Evolutionary conservation across 805 yeast genomes (phyloP), one percentile per base, ranked within the genome.

Genomic region (Teunomyces lycoperdinae): DNA sequence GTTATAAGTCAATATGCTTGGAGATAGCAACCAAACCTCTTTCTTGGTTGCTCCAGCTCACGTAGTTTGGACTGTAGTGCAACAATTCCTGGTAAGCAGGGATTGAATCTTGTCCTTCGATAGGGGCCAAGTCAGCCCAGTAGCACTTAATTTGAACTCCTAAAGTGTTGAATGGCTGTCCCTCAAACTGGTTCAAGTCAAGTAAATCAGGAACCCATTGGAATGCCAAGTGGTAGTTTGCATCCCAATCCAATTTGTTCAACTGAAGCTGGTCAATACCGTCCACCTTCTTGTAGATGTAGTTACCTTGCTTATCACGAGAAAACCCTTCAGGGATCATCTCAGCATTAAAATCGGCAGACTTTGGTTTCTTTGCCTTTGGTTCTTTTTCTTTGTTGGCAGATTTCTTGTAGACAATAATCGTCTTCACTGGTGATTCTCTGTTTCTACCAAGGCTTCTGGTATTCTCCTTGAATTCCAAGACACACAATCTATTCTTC

Each of bases 11-110:
- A 47, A 84, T 59, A 52, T 72, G 74, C 52, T 76, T 74, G 40
- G 73, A 69, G 24, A 86, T 76, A 48, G 79, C 76, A 2, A 89
- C 85, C 54, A 90, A 63, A 0, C 97, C 97, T 43, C 80, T 79
- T 11, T 74, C 81, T 50, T 68, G 57, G 57, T 88, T 90, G 28
- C 89, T 77, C 71, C 83, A 83, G 3, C 83, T 76, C 17, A 83
- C 76, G 62, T 80, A 78, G 17, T 72, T 65, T 1, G 96, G 95
- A 0, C 87, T 70, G 58, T 80, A 89, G 52, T 80, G 78, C 32
- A 85, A 58, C 35, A 89, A 60, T 58, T 90, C 96, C 48, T 79
- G 83, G 53, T 75, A 81, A 1, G 94, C 90, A 0, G 95, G 90
- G 3, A 88, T 63, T 49, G 74, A 76, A n/a, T 50, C 45, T 9